Evolutionary conservation across 495 filamentous ascomycete genomes (phyloP).

Genomic region (Daldinia loculata): DNA sequence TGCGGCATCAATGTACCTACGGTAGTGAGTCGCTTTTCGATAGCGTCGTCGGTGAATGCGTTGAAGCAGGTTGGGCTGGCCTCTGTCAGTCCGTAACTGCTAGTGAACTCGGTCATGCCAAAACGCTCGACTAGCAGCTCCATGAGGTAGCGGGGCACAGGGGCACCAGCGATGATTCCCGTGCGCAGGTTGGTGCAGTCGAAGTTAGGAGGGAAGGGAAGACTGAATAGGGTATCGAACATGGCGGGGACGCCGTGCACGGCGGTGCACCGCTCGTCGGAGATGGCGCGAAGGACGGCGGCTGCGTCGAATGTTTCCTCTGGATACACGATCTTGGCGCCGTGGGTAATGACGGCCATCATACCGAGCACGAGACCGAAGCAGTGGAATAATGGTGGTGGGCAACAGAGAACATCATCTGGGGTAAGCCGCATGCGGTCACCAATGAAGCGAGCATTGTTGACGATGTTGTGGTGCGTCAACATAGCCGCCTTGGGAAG

Average conservation of each 20-base stretch:
- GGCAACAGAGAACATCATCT: conserved; percentile 72
- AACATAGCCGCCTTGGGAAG: conserved; percentile 79
- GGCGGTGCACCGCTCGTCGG: conserved; percentile 71
- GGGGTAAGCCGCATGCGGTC: conserved; percentile 71
- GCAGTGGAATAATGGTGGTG: conserved; percentile 77
- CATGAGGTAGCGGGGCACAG: conserved; percentile 71
- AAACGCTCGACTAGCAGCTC: conserved; percentile 65
- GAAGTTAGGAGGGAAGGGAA: conserved; percentile 59
- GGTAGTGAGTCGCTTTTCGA: conserved; percentile 66
- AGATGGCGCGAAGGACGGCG: conserved; percentile 66
- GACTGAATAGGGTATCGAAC: conserved; percentile 70
- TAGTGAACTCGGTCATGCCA: conserved; percentile 74
- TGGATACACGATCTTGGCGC: conserved; percentile 72
- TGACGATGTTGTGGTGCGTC: conserved; percentile 75
- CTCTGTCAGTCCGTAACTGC: conserved; percentile 77
- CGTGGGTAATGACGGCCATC: conserved; percentile 71
- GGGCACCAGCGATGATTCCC: conserved; percentile 74
- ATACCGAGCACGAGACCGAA: conserved; percentile 77
- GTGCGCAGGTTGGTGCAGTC: conserved; percentile 66
- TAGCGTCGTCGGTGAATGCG: conserved; percentile 69
- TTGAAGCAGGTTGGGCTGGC: conserved; percentile 77
- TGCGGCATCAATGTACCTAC: conserved; percentile 75
- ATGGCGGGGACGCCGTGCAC: conserved; percentile 78
- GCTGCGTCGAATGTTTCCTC: conserved; percentile 69
- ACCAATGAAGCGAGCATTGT: conserved; percentile 75